Conservation (phyloP, 495 filamentous ascomycete species). For the Podospora pseudoanserina region DNA sequence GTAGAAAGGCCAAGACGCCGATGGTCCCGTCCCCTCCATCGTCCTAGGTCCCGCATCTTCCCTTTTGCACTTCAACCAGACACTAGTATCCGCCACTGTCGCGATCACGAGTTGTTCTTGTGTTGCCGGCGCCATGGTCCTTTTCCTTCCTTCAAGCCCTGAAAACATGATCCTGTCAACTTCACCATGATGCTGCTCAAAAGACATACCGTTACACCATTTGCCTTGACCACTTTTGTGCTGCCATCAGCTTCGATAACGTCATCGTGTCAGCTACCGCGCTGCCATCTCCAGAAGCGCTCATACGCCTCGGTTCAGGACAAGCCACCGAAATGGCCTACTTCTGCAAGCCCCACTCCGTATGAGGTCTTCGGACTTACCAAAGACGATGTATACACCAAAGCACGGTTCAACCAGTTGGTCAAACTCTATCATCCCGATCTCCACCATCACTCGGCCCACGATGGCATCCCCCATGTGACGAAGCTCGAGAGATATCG, state of each 20-base stretch:
- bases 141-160: neutral
- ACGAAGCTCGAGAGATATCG: constrained; percentile 80
- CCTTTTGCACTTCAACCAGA: neutral
- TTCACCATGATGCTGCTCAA: constrained; percentile 30
- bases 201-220: constrained; percentile 32
- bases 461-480: constrained; percentile 50
- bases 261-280: constrained; percentile 29
- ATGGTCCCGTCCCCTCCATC: neutral
- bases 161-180: constrained; percentile 28
- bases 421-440: constrained; percentile 97
- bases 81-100: neutral
- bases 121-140: constrained; percentile 13
- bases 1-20: neutral
- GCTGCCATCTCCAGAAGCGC: constrained; percentile 12
- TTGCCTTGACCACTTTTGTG: constrained; percentile 22
- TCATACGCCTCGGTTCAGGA: constrained; percentile 25
- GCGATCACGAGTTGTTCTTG: neutral
- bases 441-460: constrained; percentile 46
- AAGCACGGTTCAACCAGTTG: constrained; percentile 78
- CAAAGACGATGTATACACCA: constrained; percentile 67
- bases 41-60: neutral
- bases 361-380: constrained; percentile 80
- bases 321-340: constrained; percentile 37
- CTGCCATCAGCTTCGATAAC: constrained; percentile 24
- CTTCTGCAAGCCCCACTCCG: constrained; percentile 62